A percentile compares a stretch with the other conserved stretches of the same genome.
These are phyloP conservation scores for Boletus coffeatus DNA, from an alignment of 1,284 basidiomycete genomes.

Conservation along the genomic window DNA sequence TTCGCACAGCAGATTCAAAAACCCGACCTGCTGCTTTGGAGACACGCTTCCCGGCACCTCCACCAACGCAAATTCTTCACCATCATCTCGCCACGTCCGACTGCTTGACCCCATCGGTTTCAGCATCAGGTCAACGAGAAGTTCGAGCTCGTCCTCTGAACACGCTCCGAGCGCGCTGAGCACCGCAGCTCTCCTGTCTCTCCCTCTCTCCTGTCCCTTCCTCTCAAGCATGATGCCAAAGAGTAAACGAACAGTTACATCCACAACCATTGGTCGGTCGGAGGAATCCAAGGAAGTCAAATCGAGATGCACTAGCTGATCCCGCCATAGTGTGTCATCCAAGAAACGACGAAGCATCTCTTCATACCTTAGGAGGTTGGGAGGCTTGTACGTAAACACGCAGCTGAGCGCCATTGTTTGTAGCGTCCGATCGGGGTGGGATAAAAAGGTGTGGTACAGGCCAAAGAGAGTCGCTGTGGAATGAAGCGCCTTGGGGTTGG, in stretches of 20 bases:
- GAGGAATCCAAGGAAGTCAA: constrained; percentile 56
- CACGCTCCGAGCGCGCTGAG: constrained; percentile 71
- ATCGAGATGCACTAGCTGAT: constrained; percentile 76
- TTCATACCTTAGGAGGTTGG: constrained; percentile 61
- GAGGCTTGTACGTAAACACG: constrained; percentile 79
- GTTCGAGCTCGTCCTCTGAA: constrained; percentile 65
- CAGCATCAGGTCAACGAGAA: constrained; percentile 91
- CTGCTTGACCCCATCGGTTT: constrained; percentile 53
- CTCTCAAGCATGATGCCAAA: constrained; percentile 90
- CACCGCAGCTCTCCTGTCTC: constrained; percentile 74
- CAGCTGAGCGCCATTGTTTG: constrained; percentile 80
- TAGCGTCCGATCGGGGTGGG: constrained; percentile 79
- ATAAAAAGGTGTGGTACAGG: constrained; percentile 74
- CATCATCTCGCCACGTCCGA: constrained; percentile 20
- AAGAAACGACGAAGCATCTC: constrained; percentile 69
- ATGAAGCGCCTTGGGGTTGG: constrained; percentile 85
- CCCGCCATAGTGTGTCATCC: constrained; percentile 86
- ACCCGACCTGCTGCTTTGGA: constrained; percentile 78
- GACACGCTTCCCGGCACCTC: constrained; percentile 35
- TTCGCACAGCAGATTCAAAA: constrained; percentile 79
- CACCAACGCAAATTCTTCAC: constrained; percentile 25
- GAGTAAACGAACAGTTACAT: constrained; percentile 71
- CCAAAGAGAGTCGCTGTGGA: constrained; percentile 62
- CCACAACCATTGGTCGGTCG: constrained; percentile 70
- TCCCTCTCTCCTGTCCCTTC: constrained; percentile 65